Percentiles rank a stretch among this genome's conserved stretches.
Conservation (phyloP, 768 basidiomycete genomes). For the Leccinum incarnatum region DNA sequence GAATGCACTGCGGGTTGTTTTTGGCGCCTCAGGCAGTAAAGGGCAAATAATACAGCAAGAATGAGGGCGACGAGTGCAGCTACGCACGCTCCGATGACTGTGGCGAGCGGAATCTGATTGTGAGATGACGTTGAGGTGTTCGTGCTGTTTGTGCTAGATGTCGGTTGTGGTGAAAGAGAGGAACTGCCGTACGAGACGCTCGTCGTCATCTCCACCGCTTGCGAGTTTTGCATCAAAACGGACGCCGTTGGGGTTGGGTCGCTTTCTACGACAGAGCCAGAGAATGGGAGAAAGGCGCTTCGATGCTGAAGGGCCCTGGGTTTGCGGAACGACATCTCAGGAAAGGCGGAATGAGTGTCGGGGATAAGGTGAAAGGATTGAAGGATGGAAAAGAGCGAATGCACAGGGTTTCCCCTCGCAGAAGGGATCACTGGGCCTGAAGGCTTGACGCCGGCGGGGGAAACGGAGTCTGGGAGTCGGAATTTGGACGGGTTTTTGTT, state of each 20-base stretch:
- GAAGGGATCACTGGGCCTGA: slow-evolving; percentile 16
- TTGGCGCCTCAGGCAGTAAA: slow-evolving; percentile 51
- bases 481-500: slow-evolving; percentile 8
- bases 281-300: slow-evolving; percentile 11
- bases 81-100: slow-evolving; percentile 63
- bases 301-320: slow-evolving; percentile 15
- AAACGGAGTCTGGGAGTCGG: slow-evolving; percentile 5
- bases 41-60: slow-evolving; percentile 46
- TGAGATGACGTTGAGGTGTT: slow-evolving; percentile 12
- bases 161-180: background rate
- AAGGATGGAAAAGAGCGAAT: slow-evolving; percentile 18
- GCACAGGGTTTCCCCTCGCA: slow-evolving; percentile 17
- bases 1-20: slow-evolving; percentile 19
- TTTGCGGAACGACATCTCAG: slow-evolving; percentile 16
- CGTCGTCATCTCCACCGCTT: background rate
- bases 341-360: slow-evolving; percentile 2
- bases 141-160: slow-evolving; percentile 6
- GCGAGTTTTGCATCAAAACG: slow-evolving; percentile 21
- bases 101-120: slow-evolving; percentile 34
- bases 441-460: too few relatives aligned
- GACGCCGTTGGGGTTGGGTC: slow-evolving; percentile 28
- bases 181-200: slow-evolving; percentile 18
- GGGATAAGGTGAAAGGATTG: background rate
- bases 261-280: slow-evolving; percentile 25
- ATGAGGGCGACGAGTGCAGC: slow-evolving; percentile 55